These are phyloP conservation scores for Hydnum rufescens DNA, from an alignment of 768 basidiomycete genomes.

Conservation along the genomic window DNA sequence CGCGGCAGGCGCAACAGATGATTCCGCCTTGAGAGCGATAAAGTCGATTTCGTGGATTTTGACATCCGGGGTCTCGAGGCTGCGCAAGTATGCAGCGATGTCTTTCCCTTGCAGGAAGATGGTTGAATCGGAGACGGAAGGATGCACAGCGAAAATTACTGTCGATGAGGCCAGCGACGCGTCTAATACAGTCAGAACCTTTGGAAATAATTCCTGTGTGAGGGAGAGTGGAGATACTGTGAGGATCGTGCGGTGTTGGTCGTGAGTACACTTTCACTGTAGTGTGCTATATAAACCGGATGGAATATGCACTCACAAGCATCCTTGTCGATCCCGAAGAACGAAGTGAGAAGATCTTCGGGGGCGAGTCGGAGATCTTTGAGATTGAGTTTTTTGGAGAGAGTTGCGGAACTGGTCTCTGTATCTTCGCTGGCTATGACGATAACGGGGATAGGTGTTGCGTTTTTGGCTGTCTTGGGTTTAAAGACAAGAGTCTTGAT, in stretches of 20 bases:
- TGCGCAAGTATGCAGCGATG: constrained; percentile 48
- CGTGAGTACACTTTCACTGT: too few species aligned
- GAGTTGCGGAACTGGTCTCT: constrained; percentile 56
- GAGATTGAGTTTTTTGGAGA: constrained; percentile 61
- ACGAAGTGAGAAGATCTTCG: constrained; percentile 69
- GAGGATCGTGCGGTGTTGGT: too few species aligned
- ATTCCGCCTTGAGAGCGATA: constrained; percentile 31
- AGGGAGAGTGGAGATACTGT: constrained; percentile 74
- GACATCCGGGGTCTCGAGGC: constrained; percentile 41
- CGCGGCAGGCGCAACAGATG: constrained; percentile 15
- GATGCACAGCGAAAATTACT: constrained; percentile 54
- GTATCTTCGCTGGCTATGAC: constrained; percentile 71
- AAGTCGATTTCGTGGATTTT: constrained; percentile 65
- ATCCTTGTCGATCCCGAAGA: constrained; percentile 71
- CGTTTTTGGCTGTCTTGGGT: constrained; percentile 85
- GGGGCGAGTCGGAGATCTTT: constrained; percentile 58
- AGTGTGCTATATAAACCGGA: neutral
- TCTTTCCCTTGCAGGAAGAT: constrained; percentile 65
- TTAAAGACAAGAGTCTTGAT: constrained; percentile 84
- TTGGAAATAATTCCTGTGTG: constrained; percentile 41
- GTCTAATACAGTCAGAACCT: constrained; percentile 59
- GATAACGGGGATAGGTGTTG: constrained; percentile 65
- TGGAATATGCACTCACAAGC: constrained; percentile 29
- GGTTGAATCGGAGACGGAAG: constrained; percentile 44
- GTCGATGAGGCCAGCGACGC: constrained; percentile 51